These are phyloP conservation scores for Xanthoconium purpureum DNA, from an alignment of 768 basidiomycete genomes.

Conservation along the genomic window DNA sequence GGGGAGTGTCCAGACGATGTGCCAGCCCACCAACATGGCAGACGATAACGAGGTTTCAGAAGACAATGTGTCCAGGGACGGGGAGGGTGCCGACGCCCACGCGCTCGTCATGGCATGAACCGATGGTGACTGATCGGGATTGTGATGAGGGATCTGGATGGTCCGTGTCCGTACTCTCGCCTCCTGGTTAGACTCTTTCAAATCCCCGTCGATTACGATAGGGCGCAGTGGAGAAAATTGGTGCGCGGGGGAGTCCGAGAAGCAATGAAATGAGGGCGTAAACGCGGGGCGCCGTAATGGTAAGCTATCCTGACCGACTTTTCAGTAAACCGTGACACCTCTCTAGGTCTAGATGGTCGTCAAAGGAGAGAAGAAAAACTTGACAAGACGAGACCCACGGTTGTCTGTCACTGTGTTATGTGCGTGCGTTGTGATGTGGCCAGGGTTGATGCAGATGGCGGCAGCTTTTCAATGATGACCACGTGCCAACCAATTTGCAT, in stretches of 20 bases:
- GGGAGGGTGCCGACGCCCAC: conserved; percentile 7
- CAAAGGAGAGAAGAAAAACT: neutral
- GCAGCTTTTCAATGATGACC: neutral
- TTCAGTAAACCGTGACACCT: neutral
- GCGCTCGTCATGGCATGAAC: conserved; percentile 7
- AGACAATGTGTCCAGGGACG: conserved; percentile 4
- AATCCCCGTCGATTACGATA: conserved; percentile 20
- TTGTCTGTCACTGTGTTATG: neutral
- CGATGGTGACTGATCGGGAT: conserved; percentile 6
- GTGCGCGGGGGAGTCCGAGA: conserved; percentile 1
- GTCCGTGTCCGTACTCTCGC: neutral
- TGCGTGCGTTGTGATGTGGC: neutral
- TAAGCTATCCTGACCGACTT: neutral
- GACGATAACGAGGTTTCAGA: conserved; percentile 12
- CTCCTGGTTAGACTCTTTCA: conserved; percentile 2
- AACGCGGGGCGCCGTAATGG: conserved; percentile 2
- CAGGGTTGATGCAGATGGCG: conserved; percentile 2
- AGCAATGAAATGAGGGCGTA: neutral
- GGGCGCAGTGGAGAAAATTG: conserved; percentile 20
- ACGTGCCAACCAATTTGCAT: neutral
- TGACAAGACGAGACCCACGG: neutral
- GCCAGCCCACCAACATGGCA: conserved; percentile 19
- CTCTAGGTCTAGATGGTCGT: neutral
- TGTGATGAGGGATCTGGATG: neutral
- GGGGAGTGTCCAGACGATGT: conserved; percentile 28